Base-by-base conservation (phyloP, 2,329 filamentous ascomycete species). In the Fusarium buharicum region DNA sequence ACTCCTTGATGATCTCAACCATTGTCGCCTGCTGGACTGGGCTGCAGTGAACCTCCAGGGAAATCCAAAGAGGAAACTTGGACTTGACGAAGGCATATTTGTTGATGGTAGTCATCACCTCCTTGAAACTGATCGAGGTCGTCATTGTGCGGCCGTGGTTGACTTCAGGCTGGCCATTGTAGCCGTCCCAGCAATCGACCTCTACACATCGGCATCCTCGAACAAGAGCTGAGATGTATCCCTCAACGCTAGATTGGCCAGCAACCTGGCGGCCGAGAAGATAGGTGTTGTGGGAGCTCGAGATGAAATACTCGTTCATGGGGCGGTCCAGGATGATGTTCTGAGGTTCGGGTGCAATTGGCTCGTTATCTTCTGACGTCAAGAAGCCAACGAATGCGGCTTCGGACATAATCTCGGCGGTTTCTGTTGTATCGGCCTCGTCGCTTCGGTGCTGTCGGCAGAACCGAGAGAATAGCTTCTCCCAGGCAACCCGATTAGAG, bases 241-340 rank as follows among this genome's bases (percentile, higher is more conserved):
- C 93, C 75, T 99, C 95, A 3, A 96, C 91, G 72, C 93, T 98
- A 2, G 95, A 97, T 39, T 91, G 86, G 24, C 94, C 94, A 11
- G 88, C 90, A 3, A 98, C 89, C 75, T 99, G 95, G 50, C 93
- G 89, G 13, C 95, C 95, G 5, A 96, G 82, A 1, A 99, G 87
- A 72, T 99, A 99, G 0, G 95, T 99, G 77, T 99, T 99, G 82
- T 99, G 95, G 2, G 95, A 98, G 79, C 93, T 97, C 1, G 94
- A 98, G 66, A 99, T 95, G 80, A 93, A 97, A 76, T 99, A 99
- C 73, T 98, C 94, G 73, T 96, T 97, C 74, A 98, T 81, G 0
- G 95, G 95, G 20, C 91, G 87, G 72, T 96, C 88, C 50, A 97
- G 86, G 6, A 80, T 80, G 51, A 87, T 86, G 24, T 86, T 78